phyloP scores from a whole-genome alignment of 495 filamentous ascomycete genomes.

The Arthonia radiata region DNA sequence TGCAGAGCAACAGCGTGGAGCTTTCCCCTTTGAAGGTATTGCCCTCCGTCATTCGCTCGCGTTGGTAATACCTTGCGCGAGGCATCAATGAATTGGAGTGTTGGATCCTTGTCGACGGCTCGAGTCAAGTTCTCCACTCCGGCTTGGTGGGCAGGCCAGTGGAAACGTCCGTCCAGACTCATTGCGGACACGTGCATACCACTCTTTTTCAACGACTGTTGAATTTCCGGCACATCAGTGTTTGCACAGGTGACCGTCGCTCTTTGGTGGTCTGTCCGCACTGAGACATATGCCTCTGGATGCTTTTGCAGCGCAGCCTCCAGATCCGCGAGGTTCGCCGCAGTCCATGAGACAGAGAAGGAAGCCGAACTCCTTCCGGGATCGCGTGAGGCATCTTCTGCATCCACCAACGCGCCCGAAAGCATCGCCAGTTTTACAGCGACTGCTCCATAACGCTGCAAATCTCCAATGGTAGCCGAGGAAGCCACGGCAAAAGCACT shows the following conservation, averaged over 20 bases:
- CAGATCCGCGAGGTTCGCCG: no score
- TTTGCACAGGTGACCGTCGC: slow-evolving; percentile 14
- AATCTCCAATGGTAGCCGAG: background rate
- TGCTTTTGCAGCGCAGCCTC: no score
- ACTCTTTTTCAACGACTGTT: slow-evolving; percentile 11
- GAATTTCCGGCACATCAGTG: slow-evolving; percentile 7
- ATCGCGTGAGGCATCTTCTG: background rate
- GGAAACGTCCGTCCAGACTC: slow-evolving; percentile 17
- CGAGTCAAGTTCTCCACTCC: slow-evolving; percentile 3
- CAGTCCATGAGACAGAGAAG: no score
- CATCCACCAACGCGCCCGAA: slow-evolving; percentile 4
- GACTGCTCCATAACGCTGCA: background rate
- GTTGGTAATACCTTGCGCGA: slow-evolving; percentile 12
- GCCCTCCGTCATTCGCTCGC: slow-evolving; percentile 9
- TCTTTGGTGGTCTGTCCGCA: slow-evolving; percentile 18
- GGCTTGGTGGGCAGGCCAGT: slow-evolving; percentile 8
- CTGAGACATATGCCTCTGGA: slow-evolving; percentile 20
- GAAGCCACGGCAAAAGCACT: slow-evolving; percentile 1
- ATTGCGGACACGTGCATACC: slow-evolving; percentile 14
- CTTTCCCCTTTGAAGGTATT: slow-evolving; percentile 6
- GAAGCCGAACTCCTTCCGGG: no score
- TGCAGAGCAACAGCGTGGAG: slow-evolving; percentile 15
- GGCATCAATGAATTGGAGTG: slow-evolving; percentile 17
- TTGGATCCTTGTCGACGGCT: slow-evolving; percentile 10
- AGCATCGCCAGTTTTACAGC: slow-evolving; percentile 3